phyloP scores from a whole-genome alignment of 2,329 filamentous ascomycete species.

The Fusarium sacchari region DNA sequence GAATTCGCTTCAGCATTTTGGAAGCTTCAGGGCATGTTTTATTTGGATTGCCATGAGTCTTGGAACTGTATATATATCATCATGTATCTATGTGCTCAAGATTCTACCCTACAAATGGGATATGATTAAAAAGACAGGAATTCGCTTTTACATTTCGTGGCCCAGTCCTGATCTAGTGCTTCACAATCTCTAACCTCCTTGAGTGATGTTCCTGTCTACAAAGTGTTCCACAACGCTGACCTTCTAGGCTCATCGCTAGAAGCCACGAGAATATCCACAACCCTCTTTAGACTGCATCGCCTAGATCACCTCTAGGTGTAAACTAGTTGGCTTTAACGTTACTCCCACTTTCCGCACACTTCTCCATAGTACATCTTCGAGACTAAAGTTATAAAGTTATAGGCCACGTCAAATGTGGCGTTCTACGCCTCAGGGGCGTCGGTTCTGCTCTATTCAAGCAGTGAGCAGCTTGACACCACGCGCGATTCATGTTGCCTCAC shows the following conservation, averaged over 20 bases:
- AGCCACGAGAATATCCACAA: neutral
- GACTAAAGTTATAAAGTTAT: neutral
- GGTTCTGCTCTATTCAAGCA: neutral
- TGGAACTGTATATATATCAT: constrained; percentile 21
- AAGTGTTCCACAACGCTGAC: neutral
- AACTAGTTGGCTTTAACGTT: neutral
- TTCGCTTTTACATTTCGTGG: neutral
- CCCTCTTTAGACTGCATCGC: neutral
- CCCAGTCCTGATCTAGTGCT: neutral
- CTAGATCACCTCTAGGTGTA: neutral
- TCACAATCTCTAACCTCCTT: neutral
- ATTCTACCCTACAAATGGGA: neutral
- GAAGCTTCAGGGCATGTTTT: constrained; percentile 10
- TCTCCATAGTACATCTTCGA: neutral
- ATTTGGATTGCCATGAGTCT: constrained; percentile 7
- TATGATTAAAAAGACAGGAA: constrained; percentile 1
- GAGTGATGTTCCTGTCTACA: neutral
- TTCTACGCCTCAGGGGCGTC: neutral
- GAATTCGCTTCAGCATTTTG: constrained; percentile 15
- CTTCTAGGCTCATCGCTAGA: neutral
- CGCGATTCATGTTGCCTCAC: neutral
- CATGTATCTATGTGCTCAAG: constrained; percentile 20
- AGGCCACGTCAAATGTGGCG: neutral
- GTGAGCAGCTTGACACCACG: neutral
- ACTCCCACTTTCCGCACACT: neutral